phyloP scores from a whole-genome alignment of 768 basidiomycete genomes.

The Lepiota brunneoincarnata region DNA sequence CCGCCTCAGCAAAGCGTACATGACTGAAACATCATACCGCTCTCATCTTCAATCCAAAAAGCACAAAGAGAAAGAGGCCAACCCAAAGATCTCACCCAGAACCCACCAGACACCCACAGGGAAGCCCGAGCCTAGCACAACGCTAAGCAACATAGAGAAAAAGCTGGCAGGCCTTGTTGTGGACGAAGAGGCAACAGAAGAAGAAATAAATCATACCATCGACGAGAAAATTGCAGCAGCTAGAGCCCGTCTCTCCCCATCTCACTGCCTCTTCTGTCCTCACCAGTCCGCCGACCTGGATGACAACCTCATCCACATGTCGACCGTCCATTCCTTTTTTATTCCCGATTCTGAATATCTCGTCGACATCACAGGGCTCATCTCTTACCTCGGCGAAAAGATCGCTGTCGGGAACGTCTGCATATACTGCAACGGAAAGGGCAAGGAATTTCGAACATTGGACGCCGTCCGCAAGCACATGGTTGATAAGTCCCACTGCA shows the following conservation, averaged over 20 bases:
- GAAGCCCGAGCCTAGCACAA: slow-evolving; percentile 12
- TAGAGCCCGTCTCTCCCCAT: slow-evolving; percentile 55
- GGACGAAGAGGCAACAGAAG: slow-evolving; percentile 32
- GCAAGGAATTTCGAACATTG: slow-evolving; percentile 77
- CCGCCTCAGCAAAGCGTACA: slow-evolving; percentile 74
- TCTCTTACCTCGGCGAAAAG: slow-evolving; percentile 88
- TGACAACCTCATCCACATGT: slow-evolving; percentile 86
- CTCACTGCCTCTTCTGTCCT: slow-evolving; percentile 87
- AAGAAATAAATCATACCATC: slow-evolving; percentile 54
- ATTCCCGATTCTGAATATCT: slow-evolving; percentile 93
- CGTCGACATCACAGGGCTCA: slow-evolving; percentile 76
- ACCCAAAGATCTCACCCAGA: slow-evolving; percentile 16
- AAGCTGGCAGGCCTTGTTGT: slow-evolving; percentile 16
- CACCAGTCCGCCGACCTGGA: slow-evolving; percentile 47
- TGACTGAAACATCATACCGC: slow-evolving; percentile 83
- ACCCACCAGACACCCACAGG: slow-evolving; percentile 9
- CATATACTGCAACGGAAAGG: slow-evolving; percentile 82
- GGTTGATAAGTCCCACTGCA: slow-evolving; percentile 95
- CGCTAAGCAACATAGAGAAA: slow-evolving; percentile 13
- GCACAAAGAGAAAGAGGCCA: slow-evolving; percentile 72
- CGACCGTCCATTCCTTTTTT: slow-evolving; percentile 85
- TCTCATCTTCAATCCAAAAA: slow-evolving; percentile 88
- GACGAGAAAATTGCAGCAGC: slow-evolving; percentile 76
- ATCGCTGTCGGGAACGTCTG: slow-evolving; percentile 92
- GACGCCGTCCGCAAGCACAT: slow-evolving; percentile 95